Percentiles rank a stretch among this genome's conserved stretches.
Conservation (phyloP, 176 grass and related monocot genomes). For the Oryza punctata region DNA sequence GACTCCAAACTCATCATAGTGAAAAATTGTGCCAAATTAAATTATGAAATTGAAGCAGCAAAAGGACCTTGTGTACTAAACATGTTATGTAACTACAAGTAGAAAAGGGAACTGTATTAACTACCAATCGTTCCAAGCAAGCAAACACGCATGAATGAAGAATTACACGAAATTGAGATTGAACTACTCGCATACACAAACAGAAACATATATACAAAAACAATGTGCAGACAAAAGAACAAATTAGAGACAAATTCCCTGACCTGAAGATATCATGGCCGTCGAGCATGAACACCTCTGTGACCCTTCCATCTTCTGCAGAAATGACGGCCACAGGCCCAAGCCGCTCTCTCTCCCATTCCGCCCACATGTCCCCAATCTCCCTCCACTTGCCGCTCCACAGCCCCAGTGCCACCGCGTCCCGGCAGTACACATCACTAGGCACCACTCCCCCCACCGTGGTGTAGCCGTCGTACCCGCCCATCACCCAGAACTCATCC, state of each 20-base stretch:
- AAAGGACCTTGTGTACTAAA: neutral
- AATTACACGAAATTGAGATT: neutral
- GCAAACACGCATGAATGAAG: neutral
- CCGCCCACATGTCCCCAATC: constrained; percentile 78
- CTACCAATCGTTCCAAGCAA: neutral
- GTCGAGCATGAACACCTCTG: constrained; percentile 76
- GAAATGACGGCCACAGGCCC: constrained; percentile 57
- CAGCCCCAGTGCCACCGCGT: constrained; percentile 72
- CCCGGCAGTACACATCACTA: constrained; percentile 63
- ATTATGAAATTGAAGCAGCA: constrained; percentile 24
- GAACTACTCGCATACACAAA: neutral
- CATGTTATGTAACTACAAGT: constrained; percentile 10
- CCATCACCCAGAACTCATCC: constrained; percentile 97
- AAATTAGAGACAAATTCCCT: constrained; percentile 33
- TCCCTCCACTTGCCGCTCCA: constrained; percentile 77
- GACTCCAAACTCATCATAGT: neutral
- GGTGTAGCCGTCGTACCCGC: constrained; percentile 70
- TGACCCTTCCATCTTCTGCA: constrained; percentile 52
- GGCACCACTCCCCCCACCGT: constrained; percentile 78
- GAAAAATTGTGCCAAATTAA: neutral
- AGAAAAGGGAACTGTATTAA: constrained; percentile 6
- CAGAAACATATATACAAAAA: neutral
- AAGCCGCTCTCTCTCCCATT: constrained; percentile 67
- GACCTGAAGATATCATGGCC: constrained; percentile 70
- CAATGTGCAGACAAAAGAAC: neutral